A percentile compares a stretch with the other conserved stretches of the same genome.
Conservation (phyloP, 768 basidiomycete genomes). For the Leccinum aurantiacum region DNA sequence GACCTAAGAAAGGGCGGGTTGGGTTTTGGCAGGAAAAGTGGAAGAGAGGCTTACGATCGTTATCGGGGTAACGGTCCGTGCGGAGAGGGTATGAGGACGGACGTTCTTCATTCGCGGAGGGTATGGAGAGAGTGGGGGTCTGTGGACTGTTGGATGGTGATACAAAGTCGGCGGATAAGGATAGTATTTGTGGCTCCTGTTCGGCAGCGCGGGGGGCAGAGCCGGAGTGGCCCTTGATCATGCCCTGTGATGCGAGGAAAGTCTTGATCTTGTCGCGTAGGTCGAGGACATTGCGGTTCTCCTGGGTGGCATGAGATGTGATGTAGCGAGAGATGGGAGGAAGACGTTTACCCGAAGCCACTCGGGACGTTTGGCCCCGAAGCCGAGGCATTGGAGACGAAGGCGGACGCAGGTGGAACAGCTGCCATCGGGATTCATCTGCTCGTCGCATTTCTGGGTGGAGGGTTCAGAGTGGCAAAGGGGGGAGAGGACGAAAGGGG, state of each 20-base stretch:
- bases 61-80: conserved; percentile 28
- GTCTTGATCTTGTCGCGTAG: conserved; percentile 77
- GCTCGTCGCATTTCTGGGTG: conserved; percentile 81
- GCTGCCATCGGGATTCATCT: conserved; percentile 54
- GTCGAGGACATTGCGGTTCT: conserved; percentile 63
- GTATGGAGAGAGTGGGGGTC: conserved; percentile 48
- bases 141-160: conserved; percentile 43
- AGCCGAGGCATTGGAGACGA: conserved; percentile 81
- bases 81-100: conserved; percentile 37
- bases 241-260: conserved; percentile 77
- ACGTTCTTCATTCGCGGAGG: conserved; percentile 41
- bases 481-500: conserved; percentile 16
- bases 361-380: conserved; percentile 82
- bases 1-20: conserved; percentile 17
- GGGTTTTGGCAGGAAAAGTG: neutral
- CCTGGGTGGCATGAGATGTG: conserved; percentile 42
- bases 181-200: conserved; percentile 54
- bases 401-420: conserved; percentile 80
- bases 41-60: conserved; percentile 26
- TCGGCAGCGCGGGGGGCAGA: conserved; percentile 59
- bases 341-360: conserved; percentile 68
- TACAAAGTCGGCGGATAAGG: conserved; percentile 43
- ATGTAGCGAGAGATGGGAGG: neutral
- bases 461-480: conserved; percentile 14
- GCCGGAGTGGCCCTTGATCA: conserved; percentile 88